Percentiles rank a stretch among this genome's conserved stretches.
phyloP scores from a whole-genome alignment of 257 asterid species.

The Solanum chmielewskii region DNA sequence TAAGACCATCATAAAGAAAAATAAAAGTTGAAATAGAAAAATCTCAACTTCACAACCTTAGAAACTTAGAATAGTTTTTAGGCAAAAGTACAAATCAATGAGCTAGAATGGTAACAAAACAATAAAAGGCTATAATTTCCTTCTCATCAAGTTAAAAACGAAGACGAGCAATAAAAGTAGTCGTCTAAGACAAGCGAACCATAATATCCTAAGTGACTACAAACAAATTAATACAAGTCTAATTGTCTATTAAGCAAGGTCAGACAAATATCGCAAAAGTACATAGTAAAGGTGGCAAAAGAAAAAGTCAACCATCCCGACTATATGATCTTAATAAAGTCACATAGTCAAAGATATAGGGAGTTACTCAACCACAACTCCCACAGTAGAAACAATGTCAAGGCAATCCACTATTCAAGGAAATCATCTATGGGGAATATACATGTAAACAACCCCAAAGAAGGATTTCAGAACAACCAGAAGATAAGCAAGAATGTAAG shows the following conservation, averaged over 20 bases:
- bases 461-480: neutral
- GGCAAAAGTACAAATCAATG: neutral
- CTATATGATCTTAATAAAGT: neutral
- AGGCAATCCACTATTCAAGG: neutral
- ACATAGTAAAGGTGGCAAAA: too few relatives aligned
- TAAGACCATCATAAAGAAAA: neutral
- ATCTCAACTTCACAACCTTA: neutral
- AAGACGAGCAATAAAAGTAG: neutral
- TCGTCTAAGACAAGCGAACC: too few relatives aligned
- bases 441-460: neutral
- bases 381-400: neutral
- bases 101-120: neutral
- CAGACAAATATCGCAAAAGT: too few relatives aligned
- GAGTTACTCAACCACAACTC: neutral
- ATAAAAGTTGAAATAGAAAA: neutral
- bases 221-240: too few relatives aligned
- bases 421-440: neutral
- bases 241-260: too few relatives aligned
- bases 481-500: too few relatives aligned
- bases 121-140: neutral
- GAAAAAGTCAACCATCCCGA: neutral
- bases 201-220: neutral
- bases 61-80: neutral
- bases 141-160: neutral
- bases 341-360: neutral